Percentiles rank a stretch among this genome's conserved stretches.
phyloP scores from a whole-genome alignment of 768 basidiomycete species.

The Cystobasidium tubakii region DNA sequence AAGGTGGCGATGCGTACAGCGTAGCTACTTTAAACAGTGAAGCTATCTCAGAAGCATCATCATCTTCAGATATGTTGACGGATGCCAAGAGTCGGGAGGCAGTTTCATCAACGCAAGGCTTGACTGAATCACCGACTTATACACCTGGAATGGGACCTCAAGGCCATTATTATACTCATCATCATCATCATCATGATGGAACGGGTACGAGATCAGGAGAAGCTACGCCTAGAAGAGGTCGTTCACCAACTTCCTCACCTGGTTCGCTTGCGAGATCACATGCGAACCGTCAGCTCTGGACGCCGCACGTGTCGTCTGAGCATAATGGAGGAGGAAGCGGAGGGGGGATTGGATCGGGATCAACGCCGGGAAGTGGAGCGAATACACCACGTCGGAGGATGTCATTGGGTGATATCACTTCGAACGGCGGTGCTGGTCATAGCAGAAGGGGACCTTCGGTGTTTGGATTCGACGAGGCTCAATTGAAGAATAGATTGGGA shows the following conservation, averaged over 20 bases:
- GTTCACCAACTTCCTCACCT: neutral
- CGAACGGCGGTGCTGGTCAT: neutral
- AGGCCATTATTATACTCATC: neutral
- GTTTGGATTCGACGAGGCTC: slow-evolving; percentile 17
- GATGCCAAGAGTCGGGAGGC: neutral
- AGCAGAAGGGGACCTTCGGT: neutral
- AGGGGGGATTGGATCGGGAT: neutral
- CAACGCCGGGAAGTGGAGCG: slow-evolving; percentile 8
- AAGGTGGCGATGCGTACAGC: neutral
- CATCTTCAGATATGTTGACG: neutral
- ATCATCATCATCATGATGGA: neutral
- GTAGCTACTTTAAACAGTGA: neutral
- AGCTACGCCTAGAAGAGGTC: slow-evolving; percentile 4
- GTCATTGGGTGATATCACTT: slow-evolving; percentile 15
- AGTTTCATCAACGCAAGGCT: neutral
- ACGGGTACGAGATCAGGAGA: neutral
- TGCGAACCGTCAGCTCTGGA: neutral
- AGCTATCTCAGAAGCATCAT: neutral
- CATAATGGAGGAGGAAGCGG: neutral
- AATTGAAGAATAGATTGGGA: neutral
- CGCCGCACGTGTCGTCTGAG: neutral
- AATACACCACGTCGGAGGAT: slow-evolving; percentile 25
- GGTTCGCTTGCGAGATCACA: neutral
- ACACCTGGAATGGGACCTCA: neutral
- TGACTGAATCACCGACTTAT: neutral